phyloP scores from a whole-genome alignment of 2,329 filamentous ascomycete genomes.

The Aspergillus thermomutatus region DNA sequence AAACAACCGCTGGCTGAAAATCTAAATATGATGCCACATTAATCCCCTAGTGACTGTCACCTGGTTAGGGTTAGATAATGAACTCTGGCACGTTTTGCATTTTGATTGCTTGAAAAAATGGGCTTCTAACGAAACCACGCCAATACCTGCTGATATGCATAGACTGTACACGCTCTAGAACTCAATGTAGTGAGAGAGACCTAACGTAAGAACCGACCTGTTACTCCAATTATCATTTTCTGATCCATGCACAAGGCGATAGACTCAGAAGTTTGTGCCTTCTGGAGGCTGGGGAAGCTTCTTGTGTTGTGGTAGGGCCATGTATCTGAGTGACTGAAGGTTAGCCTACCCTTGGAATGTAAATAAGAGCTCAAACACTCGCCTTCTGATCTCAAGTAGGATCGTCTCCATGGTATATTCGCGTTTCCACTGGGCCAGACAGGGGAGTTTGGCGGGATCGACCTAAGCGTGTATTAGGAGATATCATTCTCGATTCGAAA shows the following conservation, averaged over 20 bases:
- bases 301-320: conserved; percentile 89
- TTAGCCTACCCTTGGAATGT: conserved; percentile 24
- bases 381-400: conserved; percentile 80
- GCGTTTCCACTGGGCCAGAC: conserved; percentile 84
- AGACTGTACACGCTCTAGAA: conserved; percentile 37
- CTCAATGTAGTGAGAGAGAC: conserved; percentile 19
- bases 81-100: neutral
- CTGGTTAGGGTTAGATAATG: neutral
- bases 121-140: conserved; percentile 26
- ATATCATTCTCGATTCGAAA: neutral
- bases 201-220: conserved; percentile 23
- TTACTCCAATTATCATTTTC: conserved; percentile 28
- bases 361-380: conserved; percentile 21
- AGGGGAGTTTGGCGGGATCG: conserved; percentile 77
- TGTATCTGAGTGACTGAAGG: conserved; percentile 62
- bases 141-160: conserved; percentile 36
- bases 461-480: conserved; percentile 51
- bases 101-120: conserved; percentile 8
- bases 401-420: conserved; percentile 95
- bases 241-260: conserved; percentile 19
- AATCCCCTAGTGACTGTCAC: neutral
- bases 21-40: neutral
- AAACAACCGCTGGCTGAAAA: neutral
- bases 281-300: conserved; percentile 93
- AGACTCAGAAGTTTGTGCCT: conserved; percentile 60